Evolutionary conservation across 2,329 filamentous ascomycete genomes (phyloP), one percentile per base, ranked within the genome.

Genomic region (Hirsutella rhossiliensis): DNA sequence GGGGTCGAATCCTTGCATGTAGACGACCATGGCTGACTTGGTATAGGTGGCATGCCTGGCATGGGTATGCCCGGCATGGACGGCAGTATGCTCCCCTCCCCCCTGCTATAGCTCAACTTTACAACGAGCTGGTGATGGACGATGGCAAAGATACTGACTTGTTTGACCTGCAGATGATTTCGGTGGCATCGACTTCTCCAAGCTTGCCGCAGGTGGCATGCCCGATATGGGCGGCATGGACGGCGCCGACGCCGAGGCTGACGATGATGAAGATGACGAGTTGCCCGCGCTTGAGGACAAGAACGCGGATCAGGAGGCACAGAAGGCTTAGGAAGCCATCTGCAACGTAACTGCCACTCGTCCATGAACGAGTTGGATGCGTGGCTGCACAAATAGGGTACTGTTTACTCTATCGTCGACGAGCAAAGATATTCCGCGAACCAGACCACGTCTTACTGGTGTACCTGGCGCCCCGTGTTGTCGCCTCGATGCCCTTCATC

Each of bases 181-280:
- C 52, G 80, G 84, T 56, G 86, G 85, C 57, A 92, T 95, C 61
- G 88, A 94, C 68, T 94, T 94, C 79, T 92, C 85, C 57, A 94
- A 94, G 75, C 82, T 94, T 50, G 82, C 81, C 50, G 82, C 74
- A 51, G 78, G 46, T 31, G 56, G 51, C 43, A 56, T 59, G 56
- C 52, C 52, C 37, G 57, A 55, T 45, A 50, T 60, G 43, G 46
- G 71, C 40, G 67, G 63, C 5, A 50, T 50, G 28, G 77, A 72
- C 23, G 68, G 61, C 3, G 65, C 64, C 1, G 66, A 66, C 7
- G 70, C 69, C 6, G 71, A 73, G 19, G 70, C 75, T 11, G 75
- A 76, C 3, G 78, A 81, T 1, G 76, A 80, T 32, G 82, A 87
- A 43, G 23, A 27, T 27, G 23, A 27, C 4, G 87, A 90, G n/a